Conservation (phyloP, 108 stramenopile genomes). For the Parietichytrium sp. region DNA sequence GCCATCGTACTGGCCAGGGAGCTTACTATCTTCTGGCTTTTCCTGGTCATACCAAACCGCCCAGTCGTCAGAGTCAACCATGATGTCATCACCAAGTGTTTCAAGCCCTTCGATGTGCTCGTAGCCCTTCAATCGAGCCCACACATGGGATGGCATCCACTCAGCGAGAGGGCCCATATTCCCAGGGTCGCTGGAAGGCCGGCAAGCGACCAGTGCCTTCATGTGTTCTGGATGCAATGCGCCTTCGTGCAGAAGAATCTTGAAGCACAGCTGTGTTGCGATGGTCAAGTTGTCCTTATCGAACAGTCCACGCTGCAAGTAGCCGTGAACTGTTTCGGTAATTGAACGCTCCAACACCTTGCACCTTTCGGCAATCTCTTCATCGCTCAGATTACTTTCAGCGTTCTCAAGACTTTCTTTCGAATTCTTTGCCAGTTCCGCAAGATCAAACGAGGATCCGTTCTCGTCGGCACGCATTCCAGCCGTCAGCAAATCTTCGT, state of each 20-base stretch:
- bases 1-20: conserved; percentile 72
- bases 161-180: conserved; percentile 59
- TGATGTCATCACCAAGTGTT: conserved; percentile 74
- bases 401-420: too few relatives aligned
- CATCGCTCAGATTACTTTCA: conserved; percentile 50
- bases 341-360: conserved; percentile 62
- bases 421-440: too few relatives aligned
- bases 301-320: conserved; percentile 72
- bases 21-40: conserved; percentile 63
- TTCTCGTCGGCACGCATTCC: not conserved
- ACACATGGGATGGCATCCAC: conserved; percentile 72
- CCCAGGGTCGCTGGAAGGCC: conserved; percentile 59
- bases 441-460: too few relatives aligned
- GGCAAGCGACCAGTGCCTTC: conserved; percentile 58
- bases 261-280: conserved; percentile 68
- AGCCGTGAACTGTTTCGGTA: conserved; percentile 70
- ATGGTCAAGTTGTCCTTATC: conserved; percentile 75
- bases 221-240: conserved; percentile 62
- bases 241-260: conserved; percentile 69
- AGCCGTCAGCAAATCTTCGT: conserved; percentile 26
- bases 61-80: conserved; percentile 75
- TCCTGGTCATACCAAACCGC: conserved; percentile 69
- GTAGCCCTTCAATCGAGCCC: conserved; percentile 73
- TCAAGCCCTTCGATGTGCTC: conserved; percentile 61
- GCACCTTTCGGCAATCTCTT: conserved; percentile 63